phyloP scores from a whole-genome alignment of 2,329 filamentous ascomycete genomes.

The Nigrospora osmanthi region DNA sequence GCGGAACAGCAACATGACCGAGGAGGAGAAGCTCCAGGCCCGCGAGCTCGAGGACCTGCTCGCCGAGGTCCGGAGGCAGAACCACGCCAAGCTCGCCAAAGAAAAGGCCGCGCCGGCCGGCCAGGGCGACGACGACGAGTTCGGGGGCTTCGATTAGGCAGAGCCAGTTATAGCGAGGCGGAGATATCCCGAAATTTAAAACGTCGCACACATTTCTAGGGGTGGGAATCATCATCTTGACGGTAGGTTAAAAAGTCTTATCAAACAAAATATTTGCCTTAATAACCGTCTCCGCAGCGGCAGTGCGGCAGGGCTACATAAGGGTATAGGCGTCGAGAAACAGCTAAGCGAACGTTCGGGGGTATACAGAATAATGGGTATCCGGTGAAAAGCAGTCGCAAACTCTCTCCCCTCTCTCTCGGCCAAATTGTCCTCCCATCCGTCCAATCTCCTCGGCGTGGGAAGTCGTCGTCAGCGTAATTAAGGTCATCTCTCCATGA shows the following conservation, averaged over 20 bases:
- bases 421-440: not conserved
- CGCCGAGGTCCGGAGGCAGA: slow-evolving; percentile 52
- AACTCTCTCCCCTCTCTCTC: not conserved
- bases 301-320: not conserved
- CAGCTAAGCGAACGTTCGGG: slow-evolving; percentile 16
- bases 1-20: slow-evolving; percentile 46
- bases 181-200: not conserved
- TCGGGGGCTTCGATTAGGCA: slow-evolving; percentile 46
- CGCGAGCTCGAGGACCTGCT: slow-evolving; percentile 58
- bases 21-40: slow-evolving; percentile 53
- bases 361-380: slow-evolving; percentile 21
- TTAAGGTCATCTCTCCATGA: not conserved
- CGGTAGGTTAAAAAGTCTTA: not conserved
- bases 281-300: too few relatives aligned
- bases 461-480: not conserved
- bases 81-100: slow-evolving; percentile 33
- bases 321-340: not conserved
- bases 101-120: slow-evolving; percentile 11
- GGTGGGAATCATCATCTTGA: not conserved
- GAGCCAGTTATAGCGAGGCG: not conserved
- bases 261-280: not conserved
- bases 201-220: not conserved
- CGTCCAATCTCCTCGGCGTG: not conserved
- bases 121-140: slow-evolving; percentile 39
- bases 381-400: slow-evolving; percentile 7